Conservation (phyloP, 352 stramenopile genomes). For the Salisapilia sapeloensis region DNA sequence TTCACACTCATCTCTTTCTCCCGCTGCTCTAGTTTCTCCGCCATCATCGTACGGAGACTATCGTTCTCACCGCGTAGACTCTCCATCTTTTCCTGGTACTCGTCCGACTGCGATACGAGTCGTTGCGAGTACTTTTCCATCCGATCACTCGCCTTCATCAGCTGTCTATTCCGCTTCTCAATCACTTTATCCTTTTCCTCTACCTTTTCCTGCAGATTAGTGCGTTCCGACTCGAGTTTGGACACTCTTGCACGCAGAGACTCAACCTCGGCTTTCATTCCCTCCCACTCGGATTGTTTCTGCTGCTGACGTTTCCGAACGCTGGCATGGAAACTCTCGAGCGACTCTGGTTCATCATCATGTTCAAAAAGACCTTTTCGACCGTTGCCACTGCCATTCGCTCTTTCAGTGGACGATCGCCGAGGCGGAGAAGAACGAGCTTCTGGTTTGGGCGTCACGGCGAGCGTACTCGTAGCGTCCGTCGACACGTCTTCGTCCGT, state of each 20-base stretch:
- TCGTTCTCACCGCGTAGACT: constrained; percentile 16
- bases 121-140: constrained; percentile 47
- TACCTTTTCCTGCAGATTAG: constrained; percentile 10
- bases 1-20: constrained; percentile 11
- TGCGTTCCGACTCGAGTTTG: constrained; percentile 17
- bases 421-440: too few species aligned
- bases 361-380: constrained; percentile 59
- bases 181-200: constrained; percentile 61
- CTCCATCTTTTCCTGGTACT: constrained; percentile 21
- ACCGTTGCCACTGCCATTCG: too few species aligned
- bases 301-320: constrained; percentile 52
- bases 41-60: constrained; percentile 12
- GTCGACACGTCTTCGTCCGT: too few species aligned
- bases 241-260: constrained; percentile 7
- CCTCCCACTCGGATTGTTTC: constrained; percentile 48
- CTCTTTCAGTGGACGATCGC: too few species aligned
- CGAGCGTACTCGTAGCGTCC: too few species aligned
- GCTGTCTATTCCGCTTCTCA: constrained; percentile 74
- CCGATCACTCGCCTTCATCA: constrained; percentile 68
- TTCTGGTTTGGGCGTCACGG: too few species aligned
- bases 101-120: constrained; percentile 20
- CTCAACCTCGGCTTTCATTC: constrained; percentile 23
- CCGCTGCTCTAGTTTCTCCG: constrained; percentile 6
- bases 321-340: constrained; percentile 51
- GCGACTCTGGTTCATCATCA: constrained; percentile 40